phyloP scores from a whole-genome alignment of 768 basidiomycete genomes.

The Hericium rajendrae region DNA sequence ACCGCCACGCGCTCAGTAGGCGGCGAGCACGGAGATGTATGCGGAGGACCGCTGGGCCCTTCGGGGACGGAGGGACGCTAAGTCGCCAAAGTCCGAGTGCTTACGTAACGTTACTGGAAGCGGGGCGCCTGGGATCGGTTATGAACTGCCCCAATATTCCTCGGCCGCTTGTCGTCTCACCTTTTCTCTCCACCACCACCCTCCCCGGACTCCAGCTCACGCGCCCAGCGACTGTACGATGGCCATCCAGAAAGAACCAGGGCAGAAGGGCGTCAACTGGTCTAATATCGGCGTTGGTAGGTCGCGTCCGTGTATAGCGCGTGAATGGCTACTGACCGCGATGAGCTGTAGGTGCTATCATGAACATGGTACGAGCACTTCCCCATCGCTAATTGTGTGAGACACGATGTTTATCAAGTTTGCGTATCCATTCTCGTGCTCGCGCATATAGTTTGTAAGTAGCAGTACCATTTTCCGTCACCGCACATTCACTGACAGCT shows the following conservation, averaged over 20 bases:
- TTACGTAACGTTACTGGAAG: not conserved
- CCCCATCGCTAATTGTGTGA: not conserved
- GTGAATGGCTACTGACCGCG: not conserved
- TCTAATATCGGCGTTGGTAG: constrained; percentile 91
- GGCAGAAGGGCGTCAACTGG: constrained; percentile 88
- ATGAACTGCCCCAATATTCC: not conserved
- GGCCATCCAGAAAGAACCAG: constrained; percentile 80
- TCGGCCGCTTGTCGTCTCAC: constrained; percentile 1
- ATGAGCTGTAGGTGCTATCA: constrained; percentile 64
- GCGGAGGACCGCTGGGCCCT: not conserved
- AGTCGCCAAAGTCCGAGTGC: not conserved
- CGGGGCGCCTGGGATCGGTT: not conserved
- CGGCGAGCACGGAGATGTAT: not conserved
- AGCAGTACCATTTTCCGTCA: not conserved
- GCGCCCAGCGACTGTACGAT: constrained; percentile 28
- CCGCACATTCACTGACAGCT: constrained; percentile 18
- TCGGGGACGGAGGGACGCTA: too few species aligned
- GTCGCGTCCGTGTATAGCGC: constrained; percentile 21
- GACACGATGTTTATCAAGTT: not conserved
- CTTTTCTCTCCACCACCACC: constrained; percentile 6
- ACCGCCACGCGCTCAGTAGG: too few species aligned
- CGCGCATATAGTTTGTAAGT: constrained; percentile 26
- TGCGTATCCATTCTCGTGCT: not conserved
- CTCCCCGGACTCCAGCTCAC: constrained; percentile 9
- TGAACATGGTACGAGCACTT: constrained; percentile 80